Base-by-base conservation (phyloP, 2,329 filamentous ascomycete species). In the Geosmithia flava region DNA sequence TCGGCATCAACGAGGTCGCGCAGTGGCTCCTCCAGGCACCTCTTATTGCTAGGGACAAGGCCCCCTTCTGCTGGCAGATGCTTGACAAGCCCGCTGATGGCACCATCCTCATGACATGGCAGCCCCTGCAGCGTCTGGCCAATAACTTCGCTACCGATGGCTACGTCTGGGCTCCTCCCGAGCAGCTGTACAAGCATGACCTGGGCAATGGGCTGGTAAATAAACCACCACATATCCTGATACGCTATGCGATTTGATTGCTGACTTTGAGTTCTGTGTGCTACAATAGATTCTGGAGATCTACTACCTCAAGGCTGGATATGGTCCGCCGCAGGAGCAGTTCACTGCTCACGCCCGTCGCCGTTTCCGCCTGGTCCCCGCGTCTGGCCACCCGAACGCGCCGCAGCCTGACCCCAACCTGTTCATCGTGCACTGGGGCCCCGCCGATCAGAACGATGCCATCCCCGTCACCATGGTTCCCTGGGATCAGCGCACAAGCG, bases 11-110 rank as follows among this genome's bases (percentile, higher is more conserved):
- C 50, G 85, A 90, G 54, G 86, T 91, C 23, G 83, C 88, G 52
- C 83, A 87, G 59, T 91, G 87, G 75, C 78, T 97, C 51, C 74
- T 90, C 60, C 80, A 82, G 58, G 90, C 89, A 40, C 87, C 90
- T 8, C 84, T 87, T 60, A 85, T 95, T 52, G 85, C 90, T 56
- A 86, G 87, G 64, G 85, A 94, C 59, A 74, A 82, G 53, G 83
- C 89, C 45, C 80, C 91, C 2, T 90, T 98, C 75, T 87, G 84
- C 67, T 98, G 91, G 91, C 90, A 85, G 44, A 95, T 91, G 63
- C 78, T 97, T 49, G 81, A 93, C 57, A 78, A 81, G 47, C 91
- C 91, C 11, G 75, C 75, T 47, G 87, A 95, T 65, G 89, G 89
- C 49, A 84, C 83, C 8, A 77, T 95, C 43, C 78, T 93, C 61